These are phyloP conservation scores for Penicillium rolfsii DNA, from an alignment of 2,329 filamentous ascomycete species.

Conservation along the genomic window DNA sequence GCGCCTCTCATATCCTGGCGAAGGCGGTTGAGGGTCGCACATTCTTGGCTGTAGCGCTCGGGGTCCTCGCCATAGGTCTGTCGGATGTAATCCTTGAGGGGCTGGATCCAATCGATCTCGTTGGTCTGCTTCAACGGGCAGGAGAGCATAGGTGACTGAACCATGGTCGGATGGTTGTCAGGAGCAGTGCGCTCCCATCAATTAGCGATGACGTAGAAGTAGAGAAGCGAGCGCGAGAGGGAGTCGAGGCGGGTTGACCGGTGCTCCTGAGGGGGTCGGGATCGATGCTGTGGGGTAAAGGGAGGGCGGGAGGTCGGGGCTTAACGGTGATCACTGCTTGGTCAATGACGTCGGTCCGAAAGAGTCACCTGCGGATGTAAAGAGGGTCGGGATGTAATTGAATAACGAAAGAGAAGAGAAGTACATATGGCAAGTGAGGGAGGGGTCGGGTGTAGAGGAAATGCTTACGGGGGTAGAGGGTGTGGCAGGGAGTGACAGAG, in stretches of 20 bases:
- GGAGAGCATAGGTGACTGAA: conserved; percentile 92
- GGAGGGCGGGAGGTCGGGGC: conserved; percentile 25
- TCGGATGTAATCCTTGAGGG: conserved; percentile 90
- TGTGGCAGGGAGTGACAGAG: conserved; percentile 20
- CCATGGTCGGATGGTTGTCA: conserved; percentile 57
- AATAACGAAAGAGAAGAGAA: conserved; percentile 1
- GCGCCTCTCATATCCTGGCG: conserved; percentile 98
- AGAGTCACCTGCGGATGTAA: not conserved
- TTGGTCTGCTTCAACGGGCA: conserved; percentile 90
- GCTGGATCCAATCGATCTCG: conserved; percentile 96
- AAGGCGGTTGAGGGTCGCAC: conserved; percentile 87
- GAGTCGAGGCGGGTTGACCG: conserved; percentile 8
- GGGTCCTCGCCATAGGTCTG: conserved; percentile 95
- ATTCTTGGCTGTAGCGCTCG: conserved; percentile 94
- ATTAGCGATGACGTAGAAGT: conserved; percentile 14
- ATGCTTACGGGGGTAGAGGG: conserved; percentile 8
- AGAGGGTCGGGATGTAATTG: conserved; percentile 1
- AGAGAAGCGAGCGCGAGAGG: conserved; percentile 16
- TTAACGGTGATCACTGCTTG: conserved; percentile 14
- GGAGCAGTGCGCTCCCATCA: conserved; percentile 45
- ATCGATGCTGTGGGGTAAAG: conserved; percentile 29
- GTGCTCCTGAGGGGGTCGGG: conserved; percentile 25
- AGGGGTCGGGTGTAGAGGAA: not conserved
- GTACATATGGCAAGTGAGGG: conserved; percentile 2
- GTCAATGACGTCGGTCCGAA: conserved; percentile 27